These are phyloP conservation scores for Paracoccidioides brasiliensis DNA, from an alignment of 2,329 filamentous ascomycete genomes.

Conservation along the genomic window DNA sequence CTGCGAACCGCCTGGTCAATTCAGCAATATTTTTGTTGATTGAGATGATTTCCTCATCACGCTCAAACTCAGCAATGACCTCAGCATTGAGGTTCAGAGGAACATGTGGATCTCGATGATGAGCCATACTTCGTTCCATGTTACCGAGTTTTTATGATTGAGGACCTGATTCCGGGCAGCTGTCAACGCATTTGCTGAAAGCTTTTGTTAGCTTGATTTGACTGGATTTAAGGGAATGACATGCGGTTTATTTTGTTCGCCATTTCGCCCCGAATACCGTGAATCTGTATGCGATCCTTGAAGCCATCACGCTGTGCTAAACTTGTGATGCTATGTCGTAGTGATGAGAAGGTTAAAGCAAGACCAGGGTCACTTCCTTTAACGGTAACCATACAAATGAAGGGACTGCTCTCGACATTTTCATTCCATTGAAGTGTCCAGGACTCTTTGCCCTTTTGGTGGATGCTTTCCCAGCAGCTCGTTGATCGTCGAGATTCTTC, in stretches of 20 bases:
- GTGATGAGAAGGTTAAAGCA: neutral
- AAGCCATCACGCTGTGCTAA: neutral
- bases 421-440: neutral
- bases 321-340: neutral
- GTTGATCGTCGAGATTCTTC: neutral
- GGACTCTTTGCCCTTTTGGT: neutral
- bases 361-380: neutral
- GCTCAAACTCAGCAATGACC: neutral
- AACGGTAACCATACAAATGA: neutral
- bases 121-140: neutral
- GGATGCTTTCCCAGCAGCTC: neutral
- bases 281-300: neutral
- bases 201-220: too few relatives aligned
- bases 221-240: too few relatives aligned
- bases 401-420: neutral
- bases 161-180: neutral
- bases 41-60: neutral
- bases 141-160: neutral
- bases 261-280: neutral
- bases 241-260: neutral
- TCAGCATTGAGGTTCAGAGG: neutral
- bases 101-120: neutral
- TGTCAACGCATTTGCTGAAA: neutral
- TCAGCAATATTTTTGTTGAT: too few relatives aligned
- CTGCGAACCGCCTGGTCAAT: too few relatives aligned